Conservation (phyloP, 768 basidiomycete species). For the Hebeloma cylindrosporum region DNA sequence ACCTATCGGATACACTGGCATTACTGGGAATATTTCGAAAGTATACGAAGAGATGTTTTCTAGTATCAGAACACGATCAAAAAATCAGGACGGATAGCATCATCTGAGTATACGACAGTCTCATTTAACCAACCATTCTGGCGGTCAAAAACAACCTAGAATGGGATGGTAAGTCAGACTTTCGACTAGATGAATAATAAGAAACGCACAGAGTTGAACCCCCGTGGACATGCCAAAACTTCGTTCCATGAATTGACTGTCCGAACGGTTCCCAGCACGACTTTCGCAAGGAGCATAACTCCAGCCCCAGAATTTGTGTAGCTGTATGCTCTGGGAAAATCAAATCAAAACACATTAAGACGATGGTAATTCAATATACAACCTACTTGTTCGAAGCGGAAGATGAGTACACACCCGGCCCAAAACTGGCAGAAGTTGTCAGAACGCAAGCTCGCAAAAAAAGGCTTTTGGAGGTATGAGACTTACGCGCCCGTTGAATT, state of each 20-base stretch:
- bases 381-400: conserved; percentile 33
- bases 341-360: background rate
- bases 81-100: conserved; percentile 34
- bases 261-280: conserved; percentile 27
- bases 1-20: too few relatives aligned
- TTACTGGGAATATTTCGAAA: too few relatives aligned
- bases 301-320: conserved; percentile 22
- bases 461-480: background rate
- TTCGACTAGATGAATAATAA: background rate
- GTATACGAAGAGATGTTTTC: too few relatives aligned
- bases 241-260: conserved; percentile 21
- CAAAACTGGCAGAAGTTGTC: conserved; percentile 20
- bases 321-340: conserved; percentile 27
- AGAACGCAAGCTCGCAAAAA: background rate
- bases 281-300: conserved; percentile 30
- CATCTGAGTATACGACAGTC: conserved; percentile 31
- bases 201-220: conserved; percentile 31
- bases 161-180: background rate
- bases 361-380: background rate
- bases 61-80: conserved; percentile 27
- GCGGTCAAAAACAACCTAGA: conserved; percentile 25
- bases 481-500: conserved; percentile 28
- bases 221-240: conserved; percentile 26
- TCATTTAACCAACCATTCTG: conserved; percentile 27
- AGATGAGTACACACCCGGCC: conserved; percentile 31